phyloP scores from a whole-genome alignment of 2,329 filamentous ascomycete genomes.

The Thyridium curvatum region DNA sequence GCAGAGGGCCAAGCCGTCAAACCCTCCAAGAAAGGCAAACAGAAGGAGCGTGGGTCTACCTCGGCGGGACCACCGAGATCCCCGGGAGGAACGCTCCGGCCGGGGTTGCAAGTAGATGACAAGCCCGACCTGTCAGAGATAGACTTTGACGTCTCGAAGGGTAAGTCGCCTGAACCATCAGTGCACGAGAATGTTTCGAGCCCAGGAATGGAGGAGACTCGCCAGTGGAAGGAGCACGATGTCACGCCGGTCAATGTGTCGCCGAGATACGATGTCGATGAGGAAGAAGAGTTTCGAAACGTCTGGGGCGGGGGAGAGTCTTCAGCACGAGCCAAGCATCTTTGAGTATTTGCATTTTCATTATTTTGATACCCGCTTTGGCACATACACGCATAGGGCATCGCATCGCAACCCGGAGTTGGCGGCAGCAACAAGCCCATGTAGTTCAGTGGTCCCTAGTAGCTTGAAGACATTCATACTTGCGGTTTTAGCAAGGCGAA shows the following conservation, averaged over 20 bases:
- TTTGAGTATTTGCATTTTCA: background rate
- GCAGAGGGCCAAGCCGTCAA: too few species aligned
- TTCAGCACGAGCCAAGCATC: constrained; percentile 1
- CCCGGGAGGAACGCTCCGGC: constrained; percentile 2
- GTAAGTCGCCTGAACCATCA: background rate
- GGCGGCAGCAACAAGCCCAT: too few species aligned
- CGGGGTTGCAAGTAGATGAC: background rate
- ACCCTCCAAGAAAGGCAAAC: constrained; percentile 11
- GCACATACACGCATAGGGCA: too few species aligned
- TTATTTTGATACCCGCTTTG: background rate
- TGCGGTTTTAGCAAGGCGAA: too few species aligned
- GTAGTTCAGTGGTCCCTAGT: too few species aligned
- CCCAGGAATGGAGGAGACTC: constrained; percentile 11
- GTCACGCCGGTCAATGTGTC: background rate
- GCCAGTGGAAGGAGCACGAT: constrained; percentile 8
- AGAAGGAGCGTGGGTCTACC: constrained; percentile 6
- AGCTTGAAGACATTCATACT: too few species aligned
- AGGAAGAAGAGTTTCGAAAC: constrained; percentile 11
- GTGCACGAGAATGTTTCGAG: background rate
- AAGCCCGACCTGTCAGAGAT: constrained; percentile 5
- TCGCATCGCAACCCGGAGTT: too few species aligned
- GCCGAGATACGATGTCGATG: constrained; percentile 11
- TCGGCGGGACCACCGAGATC: constrained; percentile 1
- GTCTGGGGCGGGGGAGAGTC: constrained; percentile 10
- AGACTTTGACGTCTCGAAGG: constrained; percentile 6